These are phyloP conservation scores for Zopfochytrium polystomum DNA, from an alignment of 371 early-diverging fungal genomes.

Conservation along the genomic window DNA sequence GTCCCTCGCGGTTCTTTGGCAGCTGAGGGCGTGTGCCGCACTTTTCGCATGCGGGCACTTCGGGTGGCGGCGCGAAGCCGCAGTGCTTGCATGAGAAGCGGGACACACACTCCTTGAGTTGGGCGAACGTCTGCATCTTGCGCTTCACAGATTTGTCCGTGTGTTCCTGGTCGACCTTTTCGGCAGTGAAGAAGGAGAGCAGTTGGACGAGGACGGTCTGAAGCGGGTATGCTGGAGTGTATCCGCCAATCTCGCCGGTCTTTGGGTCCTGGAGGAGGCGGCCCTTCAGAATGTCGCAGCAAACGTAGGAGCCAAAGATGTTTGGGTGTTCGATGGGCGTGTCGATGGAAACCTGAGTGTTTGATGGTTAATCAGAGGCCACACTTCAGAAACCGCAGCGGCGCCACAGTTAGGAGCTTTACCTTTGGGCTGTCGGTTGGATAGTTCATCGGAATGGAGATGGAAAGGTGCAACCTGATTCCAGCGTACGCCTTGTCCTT, in stretches of 20 bases:
- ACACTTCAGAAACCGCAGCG: too few species aligned
- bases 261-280: neutral
- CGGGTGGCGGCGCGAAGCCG: neutral
- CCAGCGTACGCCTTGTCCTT: constrained; percentile 9
- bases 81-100: neutral
- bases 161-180: constrained; percentile 16
- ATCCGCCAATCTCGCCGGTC: constrained; percentile 12
- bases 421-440: neutral
- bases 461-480: neutral
- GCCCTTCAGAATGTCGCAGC: constrained; percentile 27
- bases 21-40: neutral
- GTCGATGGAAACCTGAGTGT: too few species aligned
- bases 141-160: neutral
- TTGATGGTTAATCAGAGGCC: too few species aligned
- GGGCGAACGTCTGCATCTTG: neutral
- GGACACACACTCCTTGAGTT: neutral
- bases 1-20: neutral
- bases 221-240: constrained; percentile 25
- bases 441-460: neutral
- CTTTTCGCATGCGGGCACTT: neutral
- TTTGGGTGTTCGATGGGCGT: constrained; percentile 18
- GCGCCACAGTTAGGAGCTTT: too few species aligned
- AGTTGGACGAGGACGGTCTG: constrained; percentile 20
- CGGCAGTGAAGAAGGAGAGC: constrained; percentile 24
- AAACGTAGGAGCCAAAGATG: constrained; percentile 22